Percentiles rank a stretch among this genome's conserved stretches.
Evolutionary conservation across 306 rosid species (phyloP).

Genomic region (Medicago truncatula): MtrunA17r5.0-ANR NC_053046.1:15009501-15010000

Average conservation of each 20-base stretch:
- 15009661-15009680: constrained; percentile 14
- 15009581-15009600: too few species aligned
- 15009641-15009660: constrained; percentile 13
- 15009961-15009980: constrained; percentile 50
- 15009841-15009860: constrained; percentile 29
- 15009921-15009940: constrained; percentile 22
- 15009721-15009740: constrained; percentile 2
- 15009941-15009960: constrained; percentile 41
- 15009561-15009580: neutral
- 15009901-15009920: constrained; percentile 10
- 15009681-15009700: constrained; percentile 12
- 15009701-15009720: constrained; percentile 2
- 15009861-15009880: constrained; percentile 23
- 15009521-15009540: constrained; percentile 33
- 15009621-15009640: constrained; percentile 18
- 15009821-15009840: constrained; percentile 30
- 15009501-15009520: constrained; percentile 21
- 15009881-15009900: constrained; percentile 28
- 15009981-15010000: constrained; percentile 75
- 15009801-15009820: constrained; percentile 28
- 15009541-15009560: constrained; percentile 21
- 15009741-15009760: neutral
- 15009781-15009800: constrained; percentile 20
- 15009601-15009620: too few species aligned
- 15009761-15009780: constrained; percentile 1